A percentile compares a stretch with the other conserved stretches of the same genome.
phyloP scores from a whole-genome alignment of 768 basidiomycete species.

The Russula ochroleuca region DNA sequence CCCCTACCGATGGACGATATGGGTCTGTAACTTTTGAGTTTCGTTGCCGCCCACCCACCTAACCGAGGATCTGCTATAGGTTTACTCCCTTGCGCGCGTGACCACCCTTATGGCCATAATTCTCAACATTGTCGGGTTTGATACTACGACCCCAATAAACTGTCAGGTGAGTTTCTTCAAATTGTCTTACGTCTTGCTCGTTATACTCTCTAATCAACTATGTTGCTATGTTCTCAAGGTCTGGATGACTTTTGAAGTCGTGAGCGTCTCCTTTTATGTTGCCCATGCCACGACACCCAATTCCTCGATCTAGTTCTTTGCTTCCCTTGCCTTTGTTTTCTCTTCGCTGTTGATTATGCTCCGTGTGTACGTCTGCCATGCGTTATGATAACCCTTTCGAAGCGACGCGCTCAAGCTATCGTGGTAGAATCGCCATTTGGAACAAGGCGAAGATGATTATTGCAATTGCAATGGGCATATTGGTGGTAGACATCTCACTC shows the following conservation, averaged over 20 bases:
- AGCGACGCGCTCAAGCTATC: neutral
- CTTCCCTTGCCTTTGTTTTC: neutral
- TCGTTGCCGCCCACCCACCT: no score
- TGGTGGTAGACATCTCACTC: neutral
- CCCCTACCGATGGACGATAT: conserved; percentile 16
- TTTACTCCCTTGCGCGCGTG: conserved; percentile 13
- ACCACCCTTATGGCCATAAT: conserved; percentile 1
- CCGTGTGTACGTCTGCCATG: neutral
- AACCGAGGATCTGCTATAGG: neutral
- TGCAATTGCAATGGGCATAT: neutral
- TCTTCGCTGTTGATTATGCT: conserved; percentile 6
- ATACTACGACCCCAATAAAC: neutral
- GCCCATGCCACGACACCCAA: neutral
- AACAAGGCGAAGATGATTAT: neutral
- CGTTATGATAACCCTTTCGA: neutral
- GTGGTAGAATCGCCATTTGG: conserved; percentile 6
- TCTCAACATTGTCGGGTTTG: neutral
- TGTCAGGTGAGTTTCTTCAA: conserved; percentile 9
- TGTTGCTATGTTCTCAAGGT: neutral
- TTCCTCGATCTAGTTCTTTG: neutral
- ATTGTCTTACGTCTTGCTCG: neutral
- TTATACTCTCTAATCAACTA: neutral
- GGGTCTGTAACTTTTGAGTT: neutral
- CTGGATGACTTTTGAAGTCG: neutral
- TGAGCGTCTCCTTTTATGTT: neutral